phyloP scores from a whole-genome alignment of 2,329 filamentous ascomycete genomes.

The Trichoderma oligosporum region DNA sequence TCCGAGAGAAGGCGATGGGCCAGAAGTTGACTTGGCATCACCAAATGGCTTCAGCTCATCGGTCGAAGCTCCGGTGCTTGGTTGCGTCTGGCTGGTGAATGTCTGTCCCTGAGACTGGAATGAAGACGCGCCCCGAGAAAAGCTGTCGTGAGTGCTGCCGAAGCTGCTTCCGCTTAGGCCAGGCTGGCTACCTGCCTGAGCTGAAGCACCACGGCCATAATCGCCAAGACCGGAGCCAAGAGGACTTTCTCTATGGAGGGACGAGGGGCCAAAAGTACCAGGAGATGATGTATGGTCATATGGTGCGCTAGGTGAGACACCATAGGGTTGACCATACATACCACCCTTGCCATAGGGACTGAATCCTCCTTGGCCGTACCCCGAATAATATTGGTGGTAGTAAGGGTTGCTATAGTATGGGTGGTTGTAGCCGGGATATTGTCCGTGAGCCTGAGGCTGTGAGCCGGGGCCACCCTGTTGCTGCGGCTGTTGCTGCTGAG shows the following conservation, averaged over 20 bases:
- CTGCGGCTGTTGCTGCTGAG: slow-evolving; percentile 48
- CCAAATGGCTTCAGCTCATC: slow-evolving; percentile 60
- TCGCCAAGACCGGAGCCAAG: slow-evolving; percentile 51
- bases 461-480: slow-evolving; percentile 44
- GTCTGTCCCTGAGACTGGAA: slow-evolving; percentile 55
- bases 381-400: slow-evolving; percentile 58
- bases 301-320: slow-evolving; percentile 53
- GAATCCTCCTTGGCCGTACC: slow-evolving; percentile 51
- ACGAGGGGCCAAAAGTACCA: slow-evolving; percentile 53
- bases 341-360: slow-evolving; percentile 54
- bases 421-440: slow-evolving; percentile 52
- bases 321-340: slow-evolving; percentile 55
- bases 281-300: slow-evolving; percentile 55
- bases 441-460: slow-evolving; percentile 44
- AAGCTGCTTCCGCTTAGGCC: slow-evolving; percentile 50
- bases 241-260: slow-evolving; percentile 50
- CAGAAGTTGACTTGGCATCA: slow-evolving; percentile 51
- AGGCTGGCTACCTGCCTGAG: slow-evolving; percentile 48
- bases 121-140: slow-evolving; percentile 47
- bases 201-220: slow-evolving; percentile 50
- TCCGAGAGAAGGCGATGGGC: slow-evolving; percentile 54
- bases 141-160: slow-evolving; percentile 53
- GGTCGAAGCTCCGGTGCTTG: slow-evolving; percentile 37
- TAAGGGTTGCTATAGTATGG: slow-evolving; percentile 61
- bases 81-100: slow-evolving; percentile 50